Evolutionary conservation across 2,329 filamentous ascomycete genomes (phyloP).

Genomic region (Penicillium sp.): DNA sequence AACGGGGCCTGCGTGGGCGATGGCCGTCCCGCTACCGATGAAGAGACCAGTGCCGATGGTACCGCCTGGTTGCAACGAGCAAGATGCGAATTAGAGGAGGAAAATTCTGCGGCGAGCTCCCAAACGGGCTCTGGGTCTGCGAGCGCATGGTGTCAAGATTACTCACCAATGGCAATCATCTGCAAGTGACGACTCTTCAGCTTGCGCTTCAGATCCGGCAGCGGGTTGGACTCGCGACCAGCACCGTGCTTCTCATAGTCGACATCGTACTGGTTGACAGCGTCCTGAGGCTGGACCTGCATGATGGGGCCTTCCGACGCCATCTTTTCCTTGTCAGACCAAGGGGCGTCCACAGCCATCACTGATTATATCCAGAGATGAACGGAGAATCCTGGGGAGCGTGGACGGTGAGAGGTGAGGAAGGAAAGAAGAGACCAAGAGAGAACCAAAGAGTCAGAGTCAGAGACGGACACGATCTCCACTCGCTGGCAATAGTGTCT

Average conservation of each 20-base stretch:
- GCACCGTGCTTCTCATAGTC: slow-evolving; percentile 46
- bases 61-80: slow-evolving; percentile 47
- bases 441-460: not conserved
- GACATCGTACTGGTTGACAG: slow-evolving; percentile 30
- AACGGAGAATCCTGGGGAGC: not conserved
- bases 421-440: slow-evolving; percentile 6
- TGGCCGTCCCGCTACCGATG: slow-evolving; percentile 65
- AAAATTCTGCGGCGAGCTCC: slow-evolving; percentile 4
- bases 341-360: slow-evolving; percentile 33
- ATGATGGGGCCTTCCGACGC: slow-evolving; percentile 29
- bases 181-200: slow-evolving; percentile 87
- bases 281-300: slow-evolving; percentile 24
- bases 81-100: not conserved
- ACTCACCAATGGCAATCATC: slow-evolving; percentile 94
- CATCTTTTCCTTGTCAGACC: slow-evolving; percentile 32
- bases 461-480: not conserved
- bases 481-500: not conserved
- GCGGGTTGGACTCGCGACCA: slow-evolving; percentile 61
- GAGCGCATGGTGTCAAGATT: not conserved
- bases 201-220: slow-evolving; percentile 68
- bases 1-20: slow-evolving; percentile 66
- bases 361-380: slow-evolving; percentile 15
- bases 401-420: not conserved
- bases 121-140: not conserved
- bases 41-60: slow-evolving; percentile 75